Conservation (phyloP, 495 filamentous ascomycete species). For the Hypoxylon subgilvum region DNA sequence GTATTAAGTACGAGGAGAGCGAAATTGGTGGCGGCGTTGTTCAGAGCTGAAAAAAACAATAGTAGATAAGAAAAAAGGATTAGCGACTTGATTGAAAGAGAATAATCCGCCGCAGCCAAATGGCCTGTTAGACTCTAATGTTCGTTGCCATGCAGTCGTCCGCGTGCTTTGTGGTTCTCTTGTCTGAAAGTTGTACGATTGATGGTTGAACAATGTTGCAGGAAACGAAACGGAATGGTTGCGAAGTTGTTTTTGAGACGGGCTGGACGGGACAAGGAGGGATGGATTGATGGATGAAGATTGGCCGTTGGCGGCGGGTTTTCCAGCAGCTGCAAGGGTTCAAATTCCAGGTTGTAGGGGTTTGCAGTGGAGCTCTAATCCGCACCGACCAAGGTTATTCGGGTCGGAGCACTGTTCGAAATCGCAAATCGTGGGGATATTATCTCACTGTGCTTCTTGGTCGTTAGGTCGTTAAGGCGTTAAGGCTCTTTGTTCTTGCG, state of each 20-base stretch:
- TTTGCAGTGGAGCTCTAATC: no score
- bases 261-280: background rate
- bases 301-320: no score
- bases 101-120: background rate
- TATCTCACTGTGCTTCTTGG: no score
- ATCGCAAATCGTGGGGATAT: constrained; percentile 18
- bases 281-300: background rate
- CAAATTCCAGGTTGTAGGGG: no score
- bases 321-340: no score
- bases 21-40: constrained; percentile 20
- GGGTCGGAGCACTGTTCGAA: constrained; percentile 30
- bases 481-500: constrained; percentile 9
- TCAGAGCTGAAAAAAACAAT: background rate
- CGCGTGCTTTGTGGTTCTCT: background rate
- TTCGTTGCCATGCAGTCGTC: constrained; percentile 10
- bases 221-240: background rate
- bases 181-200: background rate
- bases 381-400: no score
- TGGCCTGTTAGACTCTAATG: constrained; percentile 1
- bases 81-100: constrained; percentile 6
- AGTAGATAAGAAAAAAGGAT: constrained; percentile 7
- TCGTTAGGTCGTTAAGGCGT: constrained; percentile 8
- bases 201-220: no score
- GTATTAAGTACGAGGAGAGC: background rate
- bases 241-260: no score